phyloP scores from a whole-genome alignment of 106 monocot species.

The Triglochin maritima region DNA sequence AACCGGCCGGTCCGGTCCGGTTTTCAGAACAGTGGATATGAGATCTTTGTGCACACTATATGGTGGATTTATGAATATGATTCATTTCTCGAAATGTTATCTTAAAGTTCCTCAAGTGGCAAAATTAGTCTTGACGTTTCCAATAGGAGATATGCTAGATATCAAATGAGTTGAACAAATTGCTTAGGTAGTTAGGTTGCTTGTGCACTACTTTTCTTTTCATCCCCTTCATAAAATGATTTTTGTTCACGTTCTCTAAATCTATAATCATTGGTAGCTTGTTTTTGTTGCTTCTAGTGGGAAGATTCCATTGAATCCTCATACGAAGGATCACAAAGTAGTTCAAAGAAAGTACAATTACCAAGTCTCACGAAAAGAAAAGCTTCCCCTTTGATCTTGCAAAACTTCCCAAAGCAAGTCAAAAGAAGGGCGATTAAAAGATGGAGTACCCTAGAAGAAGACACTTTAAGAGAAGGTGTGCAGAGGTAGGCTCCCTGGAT shows the following conservation, averaged over 20 bases:
- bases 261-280: background rate
- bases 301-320: conserved; percentile 12
- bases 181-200: background rate
- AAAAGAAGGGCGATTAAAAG: conserved; percentile 25
- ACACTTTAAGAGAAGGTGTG: conserved; percentile 39
- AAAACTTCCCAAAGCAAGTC: conserved; percentile 2
- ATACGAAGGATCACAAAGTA: conserved; percentile 9
- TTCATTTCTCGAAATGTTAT: no score
- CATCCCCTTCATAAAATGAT: background rate
- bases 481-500: conserved; percentile 16
- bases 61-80: no score
- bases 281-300: conserved; percentile 19
- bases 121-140: background rate
- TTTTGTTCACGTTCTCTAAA: background rate
- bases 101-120: no score
- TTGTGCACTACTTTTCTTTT: background rate
- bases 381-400: conserved; percentile 20
- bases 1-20: no score
- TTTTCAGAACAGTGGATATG: no score
- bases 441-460: conserved; percentile 43
- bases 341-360: conserved; percentile 8
- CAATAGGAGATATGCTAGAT: background rate
- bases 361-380: conserved; percentile 8
- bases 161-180: background rate
- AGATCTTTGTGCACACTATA: no score